Conservation (phyloP, 75 land plant genomes). For the Cryptomeria japonica region DNA sequence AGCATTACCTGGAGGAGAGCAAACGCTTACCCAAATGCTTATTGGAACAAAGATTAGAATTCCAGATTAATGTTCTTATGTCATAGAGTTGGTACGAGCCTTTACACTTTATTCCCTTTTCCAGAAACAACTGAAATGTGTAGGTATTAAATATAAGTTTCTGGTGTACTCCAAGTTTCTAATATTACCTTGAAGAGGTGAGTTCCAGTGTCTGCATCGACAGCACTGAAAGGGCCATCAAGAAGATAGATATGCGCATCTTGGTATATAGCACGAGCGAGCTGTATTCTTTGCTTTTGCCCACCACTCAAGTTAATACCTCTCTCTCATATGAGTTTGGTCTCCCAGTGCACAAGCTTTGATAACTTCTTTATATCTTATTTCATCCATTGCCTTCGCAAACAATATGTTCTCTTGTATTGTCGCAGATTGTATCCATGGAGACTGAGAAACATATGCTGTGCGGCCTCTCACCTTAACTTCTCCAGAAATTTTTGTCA, state of each 20-base stretch:
- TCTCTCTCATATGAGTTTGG: slow-evolving; percentile 32
- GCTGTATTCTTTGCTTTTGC: slow-evolving; percentile 42
- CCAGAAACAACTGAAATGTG: not conserved
- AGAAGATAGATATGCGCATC: slow-evolving; percentile 40
- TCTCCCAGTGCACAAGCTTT: slow-evolving; percentile 73
- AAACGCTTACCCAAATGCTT: not conserved
- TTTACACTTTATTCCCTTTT: not conserved
- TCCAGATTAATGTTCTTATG: not conserved
- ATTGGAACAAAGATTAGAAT: not conserved
- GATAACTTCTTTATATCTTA: slow-evolving; percentile 50
- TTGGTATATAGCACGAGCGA: slow-evolving; percentile 38
- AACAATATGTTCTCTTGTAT: slow-evolving; percentile 81
- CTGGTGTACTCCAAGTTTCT: not conserved
- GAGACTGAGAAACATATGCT: slow-evolving; percentile 80
- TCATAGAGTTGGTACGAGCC: not conserved
- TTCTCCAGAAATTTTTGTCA: slow-evolving; percentile 58
- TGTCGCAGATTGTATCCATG: slow-evolving; percentile 89
- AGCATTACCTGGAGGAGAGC: not conserved
- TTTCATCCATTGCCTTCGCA: slow-evolving; percentile 57
- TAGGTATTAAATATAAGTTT: not conserved
- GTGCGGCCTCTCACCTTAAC: slow-evolving; percentile 58
- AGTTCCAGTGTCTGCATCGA: slow-evolving; percentile 19
- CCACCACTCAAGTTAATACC: slow-evolving; percentile 34
- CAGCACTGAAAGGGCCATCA: slow-evolving; percentile 38
- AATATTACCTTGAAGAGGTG: not conserved